Base-by-base conservation (phyloP, 441 rosid species). In the Gossypium davidsonii region DNA sequence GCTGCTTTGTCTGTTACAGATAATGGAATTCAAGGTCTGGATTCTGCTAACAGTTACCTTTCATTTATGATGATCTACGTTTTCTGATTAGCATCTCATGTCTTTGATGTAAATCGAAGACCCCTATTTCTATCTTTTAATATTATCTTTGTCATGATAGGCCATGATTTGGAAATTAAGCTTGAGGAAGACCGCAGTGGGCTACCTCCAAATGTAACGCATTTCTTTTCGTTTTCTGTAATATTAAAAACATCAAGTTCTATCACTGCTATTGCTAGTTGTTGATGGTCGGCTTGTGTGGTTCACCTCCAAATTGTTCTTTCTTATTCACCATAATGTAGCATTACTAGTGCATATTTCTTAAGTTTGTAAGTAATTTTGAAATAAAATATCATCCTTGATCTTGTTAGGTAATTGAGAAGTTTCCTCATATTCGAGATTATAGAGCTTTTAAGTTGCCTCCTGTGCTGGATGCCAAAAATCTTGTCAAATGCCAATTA, bases 401-500 rank as follows among this genome's bases (percentile, higher is more conserved):
- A 52, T 17, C 26, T 73, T 81, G 65, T 26, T 79, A 95, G 97
- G 97, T 91, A 70, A 76, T 81, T 60, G 87, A 84, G 77, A 95
- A 90, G 77, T 92, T 95, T 84, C 98, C 97, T 64, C 95, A 90
- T 76, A 91, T 95, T 79, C 76, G 61, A 78, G 88, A 73, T 67
- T 95, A 85, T 75, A 85, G 66, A 78, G 81, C 91, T 76, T 91
- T 87, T 77, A 86, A 84, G 83, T 84, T 89, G 80, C 93, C 93
- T 70, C 60, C 79, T 51, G 75, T 72, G 75, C 71, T 82, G 77
- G 94, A 88, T 82, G 77, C 72, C 48, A 82, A 77, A 81, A 81
- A 68, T 69, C 90, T 93, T 49, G 84, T 95, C 67, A 93, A 93
- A 85, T 83, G 88, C 85, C 98, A 95, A 76, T 76, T 95, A 78